Base-by-base conservation (phyloP, 2,329 filamentous ascomycete species). In the Aspergillus quadrilineatus region DNA sequence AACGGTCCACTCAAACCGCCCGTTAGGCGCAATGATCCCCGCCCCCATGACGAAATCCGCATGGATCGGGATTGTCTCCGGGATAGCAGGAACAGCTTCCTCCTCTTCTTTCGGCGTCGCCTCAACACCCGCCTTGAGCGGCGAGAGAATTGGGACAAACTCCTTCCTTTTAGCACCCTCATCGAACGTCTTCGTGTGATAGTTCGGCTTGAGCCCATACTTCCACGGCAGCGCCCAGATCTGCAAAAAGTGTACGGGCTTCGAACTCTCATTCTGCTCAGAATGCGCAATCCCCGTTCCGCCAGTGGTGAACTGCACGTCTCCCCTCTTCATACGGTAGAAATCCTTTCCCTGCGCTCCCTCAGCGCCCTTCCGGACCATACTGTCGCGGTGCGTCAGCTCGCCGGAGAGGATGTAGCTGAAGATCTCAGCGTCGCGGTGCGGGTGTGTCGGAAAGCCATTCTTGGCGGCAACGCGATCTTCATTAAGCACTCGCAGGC, bases 301-400 rank as follows among this genome's bases (percentile, higher is more conserved):
- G n/a, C 89, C 91, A 12, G 88, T 92, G 8, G 91, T 96, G 74
- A 95, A 96, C 69, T 96, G 91, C 44, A 96, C 89, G 71, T 95
- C 90, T 10, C 90, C 90, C 37, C 90, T 81, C 67, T 83, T 83
- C 79, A 96, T 87, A 34, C 84, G 79, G 67, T 80, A 89, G 69
- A 89, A 90, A 63, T 84, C 79, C 69, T 89, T 85, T 9, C 72
- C 73, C 43, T 82, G 81, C 60, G 79, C 75, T 22, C 80, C 84
- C 68, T 88, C 86, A 17, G 78, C 74, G 45, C 85, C 85, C 74
- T 87, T 90, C 72, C 84, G 84, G 65, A 90, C 83, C 87, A 95
- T 92, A 59, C 85, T 89, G 75, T 96, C 91, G 47, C 90, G 87
- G 77, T 96, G 92, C 47, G 92, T 93, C 60, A 96, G 83, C 75